phyloP scores from a whole-genome alignment of 2,329 filamentous ascomycete genomes.

The Arthrobotrys sinensis region DNA sequence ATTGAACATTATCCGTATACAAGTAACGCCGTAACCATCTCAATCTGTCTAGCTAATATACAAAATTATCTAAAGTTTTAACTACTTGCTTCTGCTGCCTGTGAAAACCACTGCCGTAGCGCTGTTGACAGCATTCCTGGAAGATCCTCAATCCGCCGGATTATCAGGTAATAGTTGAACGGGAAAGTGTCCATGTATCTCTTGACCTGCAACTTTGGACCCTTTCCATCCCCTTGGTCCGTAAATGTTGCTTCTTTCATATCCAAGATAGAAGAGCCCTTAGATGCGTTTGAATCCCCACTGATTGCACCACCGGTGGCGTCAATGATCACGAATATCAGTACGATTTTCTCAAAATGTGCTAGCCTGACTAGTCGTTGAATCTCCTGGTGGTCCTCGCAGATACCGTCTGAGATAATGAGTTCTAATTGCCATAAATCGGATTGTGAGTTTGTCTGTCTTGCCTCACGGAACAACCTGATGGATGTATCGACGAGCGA shows the following conservation, averaged over 20 bases:
- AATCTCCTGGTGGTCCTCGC: conserved; percentile 88
- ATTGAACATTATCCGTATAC: background rate
- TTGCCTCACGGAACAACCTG: conserved; percentile 83
- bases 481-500: conserved; percentile 82
- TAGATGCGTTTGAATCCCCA: conserved; percentile 37
- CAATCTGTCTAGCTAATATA: conserved; percentile 2
- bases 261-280: conserved; percentile 78
- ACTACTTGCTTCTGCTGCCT: conserved; percentile 70
- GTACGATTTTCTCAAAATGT: conserved; percentile 94
- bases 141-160: conserved; percentile 90
- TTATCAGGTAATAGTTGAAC: conserved; percentile 96
- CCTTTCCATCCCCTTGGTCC: conserved; percentile 76
- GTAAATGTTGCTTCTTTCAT: conserved; percentile 89
- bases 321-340: conserved; percentile 98
- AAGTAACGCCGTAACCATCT: conserved; percentile 17
- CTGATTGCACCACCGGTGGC: conserved; percentile 71
- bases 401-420: conserved; percentile 93
- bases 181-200: conserved; percentile 96
- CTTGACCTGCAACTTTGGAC: conserved; percentile 80
- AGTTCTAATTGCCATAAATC: conserved; percentile 97
- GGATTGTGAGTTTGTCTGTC: conserved; percentile 71
- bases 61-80: conserved; percentile 2
- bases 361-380: conserved; percentile 86
- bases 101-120: conserved; percentile 90
- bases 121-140: conserved; percentile 88